Evolutionary conservation across 768 basidiomycete species (phyloP).

Genomic region (Chiua virens): DNA sequence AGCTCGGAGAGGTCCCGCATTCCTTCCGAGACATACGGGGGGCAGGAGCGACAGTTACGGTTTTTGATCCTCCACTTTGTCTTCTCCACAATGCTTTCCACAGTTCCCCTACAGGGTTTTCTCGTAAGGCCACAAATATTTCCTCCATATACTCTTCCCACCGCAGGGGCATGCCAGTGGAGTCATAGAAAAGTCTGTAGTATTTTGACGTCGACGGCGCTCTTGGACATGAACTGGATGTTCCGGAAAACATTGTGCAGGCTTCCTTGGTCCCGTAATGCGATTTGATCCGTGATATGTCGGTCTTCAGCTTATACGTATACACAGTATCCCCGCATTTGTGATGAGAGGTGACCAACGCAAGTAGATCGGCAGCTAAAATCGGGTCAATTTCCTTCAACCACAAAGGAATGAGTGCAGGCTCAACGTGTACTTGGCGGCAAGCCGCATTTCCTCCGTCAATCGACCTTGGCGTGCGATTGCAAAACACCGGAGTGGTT

Average conservation of each 20-base stretch:
- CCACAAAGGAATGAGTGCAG: constrained; percentile 22
- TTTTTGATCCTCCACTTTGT: background rate
- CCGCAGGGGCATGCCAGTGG: constrained; percentile 1
- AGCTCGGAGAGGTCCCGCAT: constrained; percentile 8
- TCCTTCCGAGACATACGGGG: background rate
- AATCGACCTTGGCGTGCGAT: constrained; percentile 27
- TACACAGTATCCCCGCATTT: constrained; percentile 13
- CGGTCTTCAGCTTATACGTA: background rate
- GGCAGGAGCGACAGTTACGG: background rate
- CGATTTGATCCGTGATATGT: constrained; percentile 12
- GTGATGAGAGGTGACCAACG: constrained; percentile 23
- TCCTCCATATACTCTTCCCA: constrained; percentile 20
- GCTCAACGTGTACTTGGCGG: constrained; percentile 31
- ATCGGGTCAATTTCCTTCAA: constrained; percentile 31
- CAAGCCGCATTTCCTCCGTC: constrained; percentile 23
- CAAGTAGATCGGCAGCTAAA: constrained; percentile 25
- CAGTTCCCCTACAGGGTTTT: constrained; percentile 20
- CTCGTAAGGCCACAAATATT: constrained; percentile 5
- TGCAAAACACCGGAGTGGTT: constrained; percentile 32
- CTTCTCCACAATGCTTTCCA: background rate
- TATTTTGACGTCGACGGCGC: background rate
- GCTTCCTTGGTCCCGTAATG: constrained; percentile 9
- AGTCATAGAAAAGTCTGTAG: background rate
- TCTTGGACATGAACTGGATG: background rate
- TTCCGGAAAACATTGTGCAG: constrained; percentile 10